Evolutionary conservation across 495 filamentous ascomycete species (phyloP).

Genomic region (Daldinia childiae): DNA sequence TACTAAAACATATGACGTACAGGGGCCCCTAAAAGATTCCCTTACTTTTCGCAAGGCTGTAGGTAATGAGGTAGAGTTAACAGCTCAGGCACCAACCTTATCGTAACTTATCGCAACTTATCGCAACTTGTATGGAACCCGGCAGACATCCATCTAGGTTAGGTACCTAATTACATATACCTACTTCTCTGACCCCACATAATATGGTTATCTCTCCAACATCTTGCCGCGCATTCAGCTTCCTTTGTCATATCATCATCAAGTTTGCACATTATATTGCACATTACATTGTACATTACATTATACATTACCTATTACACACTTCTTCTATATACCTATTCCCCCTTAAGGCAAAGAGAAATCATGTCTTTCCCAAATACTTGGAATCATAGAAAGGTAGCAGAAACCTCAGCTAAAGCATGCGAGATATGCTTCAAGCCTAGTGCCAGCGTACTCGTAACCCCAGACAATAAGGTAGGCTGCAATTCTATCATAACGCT

Average conservation of each 20-base stretch:
- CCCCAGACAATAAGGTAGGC: conserved; percentile 85
- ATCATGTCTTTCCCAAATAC: conserved; percentile 74
- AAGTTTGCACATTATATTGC: too few relatives aligned
- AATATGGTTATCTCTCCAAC: not conserved
- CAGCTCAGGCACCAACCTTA: not conserved
- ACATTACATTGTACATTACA: not conserved
- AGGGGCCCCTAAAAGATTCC: conserved; percentile 12
- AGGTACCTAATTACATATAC: not conserved
- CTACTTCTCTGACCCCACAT: not conserved
- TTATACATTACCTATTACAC: not conserved
- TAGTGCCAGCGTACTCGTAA: conserved; percentile 85
- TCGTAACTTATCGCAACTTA: not conserved
- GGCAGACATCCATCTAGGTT: too few relatives aligned
- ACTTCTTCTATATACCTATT: not conserved
- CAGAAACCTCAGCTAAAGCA: conserved; percentile 80
- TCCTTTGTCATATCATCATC: not conserved
- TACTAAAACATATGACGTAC: conserved; percentile 33
- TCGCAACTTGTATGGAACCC: too few relatives aligned
- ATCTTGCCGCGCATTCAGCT: not conserved
- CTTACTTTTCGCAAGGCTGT: not conserved
- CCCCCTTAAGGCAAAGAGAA: not conserved
- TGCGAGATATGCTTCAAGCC: conserved; percentile 94
- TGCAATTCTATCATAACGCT: not conserved
- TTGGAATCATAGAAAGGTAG: conserved; percentile 88
- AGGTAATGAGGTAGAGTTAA: not conserved